Conservation (phyloP, 192 early-diverging fungal genomes). For the Diversispora eburnea region DNA sequence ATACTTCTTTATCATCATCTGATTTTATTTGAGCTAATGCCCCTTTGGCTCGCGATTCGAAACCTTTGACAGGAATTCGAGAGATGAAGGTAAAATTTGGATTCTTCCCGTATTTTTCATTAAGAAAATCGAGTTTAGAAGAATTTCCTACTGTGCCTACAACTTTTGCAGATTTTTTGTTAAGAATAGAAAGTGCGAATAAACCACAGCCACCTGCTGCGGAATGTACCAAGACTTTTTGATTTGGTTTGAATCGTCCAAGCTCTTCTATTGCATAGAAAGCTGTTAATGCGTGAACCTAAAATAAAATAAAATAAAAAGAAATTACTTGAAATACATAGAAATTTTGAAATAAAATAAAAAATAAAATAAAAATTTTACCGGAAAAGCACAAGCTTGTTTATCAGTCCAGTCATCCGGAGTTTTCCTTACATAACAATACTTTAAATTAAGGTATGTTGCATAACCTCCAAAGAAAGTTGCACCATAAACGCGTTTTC, state of each 20-base stretch:
- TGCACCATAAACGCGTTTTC: constrained; percentile 23
- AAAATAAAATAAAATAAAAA: background rate
- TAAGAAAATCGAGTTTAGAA: constrained; percentile 21
- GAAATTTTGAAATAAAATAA: background rate
- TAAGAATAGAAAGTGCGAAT: constrained; percentile 15
- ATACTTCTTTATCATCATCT: background rate
- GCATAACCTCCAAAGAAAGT: constrained; percentile 26
- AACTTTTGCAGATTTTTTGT: constrained; percentile 17
- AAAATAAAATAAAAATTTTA: background rate
- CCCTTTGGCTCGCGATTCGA: constrained; percentile 15
- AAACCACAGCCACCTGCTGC: constrained; percentile 17
- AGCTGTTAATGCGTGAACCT: constrained; percentile 28
- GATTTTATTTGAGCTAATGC: background rate
- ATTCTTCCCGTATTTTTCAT: constrained; percentile 12
- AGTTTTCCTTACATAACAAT: constrained; percentile 8
- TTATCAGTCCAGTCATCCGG: constrained; percentile 25
- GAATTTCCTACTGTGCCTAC: constrained; percentile 22
- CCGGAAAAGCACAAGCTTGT: constrained; percentile 24
- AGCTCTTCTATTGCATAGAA: constrained; percentile 22
- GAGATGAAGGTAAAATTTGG: constrained; percentile 26
- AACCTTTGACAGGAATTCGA: constrained; percentile 12
- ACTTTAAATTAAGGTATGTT: constrained; percentile 1
- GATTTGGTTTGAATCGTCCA: background rate
- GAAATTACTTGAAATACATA: background rate
- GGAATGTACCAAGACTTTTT: constrained; percentile 24